Evolutionary conservation across 441 rosid genomes (phyloP).

Genomic region (Gossypium gossypioides): DNA sequence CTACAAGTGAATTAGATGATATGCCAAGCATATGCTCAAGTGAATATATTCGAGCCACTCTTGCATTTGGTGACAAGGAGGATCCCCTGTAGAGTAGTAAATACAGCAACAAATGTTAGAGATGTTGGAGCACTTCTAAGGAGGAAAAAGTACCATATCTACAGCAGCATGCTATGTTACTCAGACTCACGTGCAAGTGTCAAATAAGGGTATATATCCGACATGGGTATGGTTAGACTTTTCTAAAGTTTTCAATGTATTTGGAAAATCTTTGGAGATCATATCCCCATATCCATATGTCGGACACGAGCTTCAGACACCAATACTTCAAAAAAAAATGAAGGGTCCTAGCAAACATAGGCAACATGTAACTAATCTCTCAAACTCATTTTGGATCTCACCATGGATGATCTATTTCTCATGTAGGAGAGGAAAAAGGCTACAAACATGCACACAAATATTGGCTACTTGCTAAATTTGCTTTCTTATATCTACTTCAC

Average conservation of each 20-base stretch:
- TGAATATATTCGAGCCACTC: slow-evolving; percentile 75
- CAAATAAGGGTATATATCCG: too few species aligned
- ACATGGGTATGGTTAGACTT: too few species aligned
- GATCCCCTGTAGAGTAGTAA: slow-evolving; percentile 56
- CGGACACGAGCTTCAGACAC: too few species aligned
- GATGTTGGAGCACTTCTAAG: background rate
- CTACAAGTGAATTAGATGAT: slow-evolving; percentile 85
- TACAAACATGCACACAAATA: background rate
- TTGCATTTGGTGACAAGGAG: slow-evolving; percentile 90
- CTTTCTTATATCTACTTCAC: background rate
- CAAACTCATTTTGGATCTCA: background rate
- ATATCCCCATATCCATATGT: too few species aligned
- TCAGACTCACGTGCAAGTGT: too few species aligned
- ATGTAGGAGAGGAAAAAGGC: background rate
- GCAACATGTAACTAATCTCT: background rate
- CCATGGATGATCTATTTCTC: background rate
- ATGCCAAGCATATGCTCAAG: slow-evolving; percentile 87
- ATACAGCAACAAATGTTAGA: background rate
- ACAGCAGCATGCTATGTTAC: background rate
- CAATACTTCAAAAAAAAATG: too few species aligned
- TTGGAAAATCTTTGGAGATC: too few species aligned
- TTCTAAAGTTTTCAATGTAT: too few species aligned
- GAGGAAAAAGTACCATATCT: background rate
- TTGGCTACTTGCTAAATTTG: background rate
- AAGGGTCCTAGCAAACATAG: too few species aligned